Base-by-base conservation (phyloP, 2,329 filamentous ascomycete genomes). In the Aciculosporium take region DNA sequence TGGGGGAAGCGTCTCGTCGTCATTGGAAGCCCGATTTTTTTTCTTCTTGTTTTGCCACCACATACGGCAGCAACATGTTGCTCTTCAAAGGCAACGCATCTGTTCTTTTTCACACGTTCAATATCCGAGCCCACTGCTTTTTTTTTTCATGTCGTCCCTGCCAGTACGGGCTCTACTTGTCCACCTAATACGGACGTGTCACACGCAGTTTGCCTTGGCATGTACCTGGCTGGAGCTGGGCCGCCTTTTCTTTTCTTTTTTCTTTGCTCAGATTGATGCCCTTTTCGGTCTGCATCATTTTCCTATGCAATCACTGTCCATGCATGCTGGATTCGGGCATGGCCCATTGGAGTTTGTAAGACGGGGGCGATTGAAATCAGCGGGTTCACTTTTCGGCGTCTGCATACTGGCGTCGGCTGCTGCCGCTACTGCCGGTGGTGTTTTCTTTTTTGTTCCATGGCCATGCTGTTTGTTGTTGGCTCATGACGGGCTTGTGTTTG, bases 201-300 rank as follows among this genome's bases (percentile, higher is more conserved):
- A 8, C n/a, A 25, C 17, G 7, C 17, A 17, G n/a, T 33, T 9
- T n/a, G n/a, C n/a, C n/a, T n/a, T n/a, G n/a, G n/a, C 23, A 24
- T 36, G 8, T 24, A 25, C 17, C 7, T 28, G 24, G 35, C 17
- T 31, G 25, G 37, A 39, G 18, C n/a, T 31, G 37, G 20, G 37
- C 24, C 32, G 10, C 38, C 15, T 40, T 18, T 24, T 27, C 10
- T 8, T 9, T 34, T 34, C 32, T 21, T n/a, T 23, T 21, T 23
- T 15, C 12, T 24, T 20, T 7, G 18, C 13, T 18, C n/a, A n/a
- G n/a, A n/a, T n/a, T n/a, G n/a, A n/a, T n/a, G n/a, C n/a, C n/a
- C n/a, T n/a, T n/a, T 12, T n/a, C 13, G n/a, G 20, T n/a, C 17
- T 28, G 23, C 36, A 38, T 44, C 33, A 21, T 43, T 39, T 29